Evolutionary conservation across 176 grass and related monocot genomes (phyloP), one percentile per base, ranked within the genome.

Genomic region (Eragrostis nindensis): DNA sequence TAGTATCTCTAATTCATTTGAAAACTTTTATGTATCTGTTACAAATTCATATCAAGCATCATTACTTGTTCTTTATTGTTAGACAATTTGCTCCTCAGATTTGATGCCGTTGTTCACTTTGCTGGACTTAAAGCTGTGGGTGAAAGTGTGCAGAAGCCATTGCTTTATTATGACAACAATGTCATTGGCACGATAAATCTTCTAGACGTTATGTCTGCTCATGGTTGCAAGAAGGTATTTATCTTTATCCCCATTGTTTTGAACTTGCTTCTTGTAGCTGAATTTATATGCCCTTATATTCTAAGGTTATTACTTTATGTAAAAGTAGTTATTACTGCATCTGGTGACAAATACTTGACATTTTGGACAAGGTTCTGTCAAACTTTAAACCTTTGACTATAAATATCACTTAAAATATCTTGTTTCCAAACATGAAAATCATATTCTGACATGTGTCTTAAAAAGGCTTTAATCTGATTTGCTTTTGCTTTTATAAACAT

Each of bases 161-260:
- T 97, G 84, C 88, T 97, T 82, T 97, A 97, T 88, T 97, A 93
- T 76, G 57, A 97, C 70, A 97, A 93, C 73, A 97, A 97, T 72
- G 82, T 97, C 21, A 80, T 87, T 73, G 88, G 94, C 21, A 93
- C 94, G 8, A 85, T 93, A 79, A 86, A 83, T 91, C 94, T 97
- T 89, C 80, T 97, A 73, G 94, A 97, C 83, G 88, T 93, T 77
- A 97, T 97, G 94, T 87, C 85, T 76, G 80, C 86, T 47, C 82
- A 91, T 47, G 86, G 90, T 69, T 97, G 94, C 73, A 97, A 93
- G 78, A 97, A 97, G 94, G 94, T 95, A 85, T 43, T 41, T 50
- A 65, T 72, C 39, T 36, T 75, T 74, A 49, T 40, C 8, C 27
- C 30, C 2, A 36, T 11, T 64, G 16, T 68, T 79, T 71, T 38